Conservation (phyloP, 495 filamentous ascomycete species). For the Penicillium nucicola region DNA sequence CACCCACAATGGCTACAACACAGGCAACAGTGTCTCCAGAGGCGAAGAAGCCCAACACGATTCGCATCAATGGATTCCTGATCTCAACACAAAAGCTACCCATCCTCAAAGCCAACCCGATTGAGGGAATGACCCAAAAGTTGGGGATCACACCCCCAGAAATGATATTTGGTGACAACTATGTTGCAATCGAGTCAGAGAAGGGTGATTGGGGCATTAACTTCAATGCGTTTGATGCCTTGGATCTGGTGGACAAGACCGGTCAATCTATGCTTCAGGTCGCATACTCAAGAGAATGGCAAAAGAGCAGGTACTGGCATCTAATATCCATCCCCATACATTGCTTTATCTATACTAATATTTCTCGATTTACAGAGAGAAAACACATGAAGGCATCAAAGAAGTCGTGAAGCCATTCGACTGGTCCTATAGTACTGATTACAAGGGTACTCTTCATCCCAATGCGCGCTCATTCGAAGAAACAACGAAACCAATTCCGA, state of each 20-base stretch:
- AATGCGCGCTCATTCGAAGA: constrained; percentile 42
- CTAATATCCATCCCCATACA: too few relatives aligned
- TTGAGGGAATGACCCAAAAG: constrained; percentile 75
- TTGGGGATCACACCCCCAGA: constrained; percentile 87
- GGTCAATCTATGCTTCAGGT: constrained; percentile 86
- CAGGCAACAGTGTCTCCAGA: constrained; percentile 26
- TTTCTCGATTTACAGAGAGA: constrained; percentile 53
- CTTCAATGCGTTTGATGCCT: constrained; percentile 82
- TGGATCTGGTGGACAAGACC: constrained; percentile 92
- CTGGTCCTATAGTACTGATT: constrained; percentile 93
- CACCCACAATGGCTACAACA: neutral
- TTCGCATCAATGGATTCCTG: constrained; percentile 58
- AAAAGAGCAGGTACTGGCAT: constrained; percentile 60
- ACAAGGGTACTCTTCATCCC: constrained; percentile 60
- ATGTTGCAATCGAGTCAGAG: constrained; percentile 66
- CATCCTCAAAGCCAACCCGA: constrained; percentile 86
- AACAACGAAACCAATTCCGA: constrained; percentile 65
- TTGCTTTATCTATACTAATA: neutral
- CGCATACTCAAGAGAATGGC: constrained; percentile 88
- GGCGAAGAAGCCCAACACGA: constrained; percentile 30
- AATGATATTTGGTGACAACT: constrained; percentile 99
- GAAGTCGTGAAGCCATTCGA: constrained; percentile 95
- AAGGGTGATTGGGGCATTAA: constrained; percentile 66
- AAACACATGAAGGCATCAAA: constrained; percentile 82
- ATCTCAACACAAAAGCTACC: constrained; percentile 82